Conservation (phyloP, 257 asterid species). For the Fraxinus americana region DNA sequence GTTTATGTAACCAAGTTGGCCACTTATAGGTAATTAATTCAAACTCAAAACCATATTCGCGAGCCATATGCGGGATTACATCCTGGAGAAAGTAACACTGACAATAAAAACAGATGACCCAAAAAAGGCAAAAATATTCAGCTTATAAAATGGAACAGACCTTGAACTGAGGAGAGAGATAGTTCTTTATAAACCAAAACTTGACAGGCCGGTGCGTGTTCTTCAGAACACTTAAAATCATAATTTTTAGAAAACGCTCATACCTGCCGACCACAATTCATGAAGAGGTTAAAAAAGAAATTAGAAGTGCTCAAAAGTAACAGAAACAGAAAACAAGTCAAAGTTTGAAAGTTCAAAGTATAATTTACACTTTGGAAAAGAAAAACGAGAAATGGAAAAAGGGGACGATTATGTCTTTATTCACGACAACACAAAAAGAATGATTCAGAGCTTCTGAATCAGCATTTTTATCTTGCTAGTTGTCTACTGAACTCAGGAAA, state of each 20-base stretch:
- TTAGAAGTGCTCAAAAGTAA: constrained; percentile 7
- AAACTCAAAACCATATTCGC: constrained; percentile 87
- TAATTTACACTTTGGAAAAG: neutral
- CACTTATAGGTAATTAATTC: constrained; percentile 94
- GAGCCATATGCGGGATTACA: constrained; percentile 94
- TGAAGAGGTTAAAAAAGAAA: constrained; percentile 20
- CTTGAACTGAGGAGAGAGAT: constrained; percentile 98
- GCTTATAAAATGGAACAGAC: constrained; percentile 28
- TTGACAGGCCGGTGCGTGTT: constrained; percentile 90
- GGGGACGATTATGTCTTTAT: neutral
- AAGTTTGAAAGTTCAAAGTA: neutral
- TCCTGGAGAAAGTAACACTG: constrained; percentile 54
- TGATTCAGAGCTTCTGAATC: neutral
- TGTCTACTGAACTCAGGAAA: neutral
- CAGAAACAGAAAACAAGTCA: constrained; percentile 7
- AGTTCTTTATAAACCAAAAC: constrained; percentile 99
- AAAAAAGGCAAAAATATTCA: constrained; percentile 10
- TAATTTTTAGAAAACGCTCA: constrained; percentile 90
- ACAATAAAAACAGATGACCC: constrained; percentile 8
- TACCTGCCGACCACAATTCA: constrained; percentile 60
- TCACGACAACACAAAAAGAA: neutral
- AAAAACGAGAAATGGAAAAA: neutral
- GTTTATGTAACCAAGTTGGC: constrained; percentile 96
- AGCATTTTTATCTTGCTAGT: neutral
- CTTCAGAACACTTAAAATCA: constrained; percentile 93